These are phyloP conservation scores for Microthyrium microscopicum DNA, from an alignment of 2,329 filamentous ascomycete species.

Conservation along the genomic window DNA sequence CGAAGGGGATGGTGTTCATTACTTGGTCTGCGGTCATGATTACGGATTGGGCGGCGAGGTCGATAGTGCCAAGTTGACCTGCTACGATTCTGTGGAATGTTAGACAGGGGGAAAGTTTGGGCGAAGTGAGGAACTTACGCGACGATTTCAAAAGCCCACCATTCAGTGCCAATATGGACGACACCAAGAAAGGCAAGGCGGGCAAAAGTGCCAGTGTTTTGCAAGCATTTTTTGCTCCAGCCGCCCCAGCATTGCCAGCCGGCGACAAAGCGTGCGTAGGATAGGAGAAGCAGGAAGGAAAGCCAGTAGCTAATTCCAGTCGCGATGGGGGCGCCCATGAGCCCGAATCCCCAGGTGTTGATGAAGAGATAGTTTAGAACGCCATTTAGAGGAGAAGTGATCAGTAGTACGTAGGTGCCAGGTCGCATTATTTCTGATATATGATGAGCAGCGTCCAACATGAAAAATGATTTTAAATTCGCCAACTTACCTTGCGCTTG, in stretches of 20 bases:
- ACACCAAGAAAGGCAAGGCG: slow-evolving; percentile 60
- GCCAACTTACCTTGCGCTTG: slow-evolving; percentile 34
- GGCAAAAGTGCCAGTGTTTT: slow-evolving; percentile 53
- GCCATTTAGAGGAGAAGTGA: slow-evolving; percentile 43
- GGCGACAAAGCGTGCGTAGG: slow-evolving; percentile 53
- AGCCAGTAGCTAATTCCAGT: slow-evolving; percentile 77
- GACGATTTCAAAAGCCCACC: slow-evolving; percentile 91
- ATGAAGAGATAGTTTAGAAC: slow-evolving; percentile 51
- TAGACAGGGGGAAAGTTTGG: slow-evolving; percentile 7
- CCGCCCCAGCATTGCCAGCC: slow-evolving; percentile 72
- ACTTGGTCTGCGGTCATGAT: slow-evolving; percentile 84
- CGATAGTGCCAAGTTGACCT: slow-evolving; percentile 59
- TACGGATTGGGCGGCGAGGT: slow-evolving; percentile 68
- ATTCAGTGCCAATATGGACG: slow-evolving; percentile 75
- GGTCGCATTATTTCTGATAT: slow-evolving; percentile 41
- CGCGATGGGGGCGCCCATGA: slow-evolving; percentile 66
- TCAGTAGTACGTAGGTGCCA: slow-evolving; percentile 44
- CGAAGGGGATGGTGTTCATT: slow-evolving; percentile 74
- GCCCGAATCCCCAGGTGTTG: slow-evolving; percentile 51
- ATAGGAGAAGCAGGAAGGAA: slow-evolving; percentile 59
- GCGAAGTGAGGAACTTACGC: slow-evolving; percentile 39
- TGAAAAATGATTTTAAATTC: neutral
- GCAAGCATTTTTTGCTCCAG: slow-evolving; percentile 44
- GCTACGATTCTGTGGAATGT: too few species aligned
- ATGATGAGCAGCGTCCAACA: neutral